These are phyloP conservation scores for Polychaeton citri DNA, from an alignment of 2,329 filamentous ascomycete species.

Conservation along the genomic window DNA sequence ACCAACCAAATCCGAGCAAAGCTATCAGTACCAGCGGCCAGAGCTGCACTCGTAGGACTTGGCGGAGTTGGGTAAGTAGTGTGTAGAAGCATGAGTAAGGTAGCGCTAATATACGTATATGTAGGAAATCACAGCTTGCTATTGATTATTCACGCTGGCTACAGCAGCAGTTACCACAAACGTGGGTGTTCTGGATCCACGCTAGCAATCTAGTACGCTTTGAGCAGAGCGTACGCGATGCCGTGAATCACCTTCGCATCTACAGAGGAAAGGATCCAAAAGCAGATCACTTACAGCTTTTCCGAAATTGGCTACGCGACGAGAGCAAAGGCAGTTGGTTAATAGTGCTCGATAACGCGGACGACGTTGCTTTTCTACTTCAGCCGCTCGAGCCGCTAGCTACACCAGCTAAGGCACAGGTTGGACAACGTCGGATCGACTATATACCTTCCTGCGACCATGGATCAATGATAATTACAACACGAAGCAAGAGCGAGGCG, in stretches of 20 bases:
- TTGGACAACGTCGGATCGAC: background rate
- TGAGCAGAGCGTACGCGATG: slow-evolving; percentile 6
- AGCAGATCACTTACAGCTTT: slow-evolving; percentile 9
- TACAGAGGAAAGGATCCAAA: slow-evolving; percentile 5
- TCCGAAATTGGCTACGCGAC: slow-evolving; percentile 10
- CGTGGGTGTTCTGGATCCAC: slow-evolving; percentile 15
- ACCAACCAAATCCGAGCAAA: slow-evolving; percentile 4
- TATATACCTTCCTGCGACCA: slow-evolving; percentile 9
- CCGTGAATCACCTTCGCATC: slow-evolving; percentile 7
- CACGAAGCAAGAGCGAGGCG: slow-evolving; percentile 8
- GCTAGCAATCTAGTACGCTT: slow-evolving; percentile 11
- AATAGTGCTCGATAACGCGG: slow-evolving; percentile 13
- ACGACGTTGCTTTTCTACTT: slow-evolving; percentile 8
- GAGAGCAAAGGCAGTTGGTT: slow-evolving; percentile 9
- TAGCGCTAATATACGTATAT: slow-evolving; percentile 2
- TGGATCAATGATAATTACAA: slow-evolving; percentile 11
- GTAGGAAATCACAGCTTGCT: slow-evolving; percentile 16
- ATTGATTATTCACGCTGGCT: slow-evolving; percentile 10
- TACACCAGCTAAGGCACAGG: slow-evolving; percentile 3
- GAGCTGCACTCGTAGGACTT: slow-evolving; percentile 10
- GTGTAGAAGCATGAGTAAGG: background rate
- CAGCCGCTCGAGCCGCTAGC: background rate
- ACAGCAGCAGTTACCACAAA: slow-evolving; percentile 4
- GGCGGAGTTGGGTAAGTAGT: slow-evolving; percentile 12
- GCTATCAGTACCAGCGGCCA: slow-evolving; percentile 4